Conservation (phyloP, 225 moss, liverwort and hornwort species). For the Physcomitrium patens region DNA sequence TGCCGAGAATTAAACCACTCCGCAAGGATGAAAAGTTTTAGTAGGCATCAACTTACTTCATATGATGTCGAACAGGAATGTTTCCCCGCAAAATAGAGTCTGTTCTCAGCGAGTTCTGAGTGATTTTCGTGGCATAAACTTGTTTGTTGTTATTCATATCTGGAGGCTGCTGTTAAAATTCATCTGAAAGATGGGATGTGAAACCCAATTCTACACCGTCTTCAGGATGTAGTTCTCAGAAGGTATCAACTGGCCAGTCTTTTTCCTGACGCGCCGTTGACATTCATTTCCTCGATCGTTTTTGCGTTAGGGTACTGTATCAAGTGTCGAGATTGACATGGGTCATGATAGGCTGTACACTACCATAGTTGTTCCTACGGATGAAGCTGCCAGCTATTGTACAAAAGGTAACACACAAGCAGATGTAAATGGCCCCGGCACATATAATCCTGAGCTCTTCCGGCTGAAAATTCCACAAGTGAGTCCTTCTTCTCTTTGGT, state of each 20-base stretch:
- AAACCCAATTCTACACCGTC: background rate
- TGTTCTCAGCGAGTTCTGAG: background rate
- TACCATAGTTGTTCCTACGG: slow-evolving; percentile 59
- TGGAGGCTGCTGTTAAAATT: background rate
- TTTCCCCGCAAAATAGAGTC: background rate
- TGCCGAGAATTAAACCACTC: background rate
- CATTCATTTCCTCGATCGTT: background rate
- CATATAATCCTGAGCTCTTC: slow-evolving; percentile 72
- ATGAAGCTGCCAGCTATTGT: slow-evolving; percentile 75
- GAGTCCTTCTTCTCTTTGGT: slow-evolving; percentile 2
- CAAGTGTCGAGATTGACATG: slow-evolving; percentile 71
- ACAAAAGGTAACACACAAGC: slow-evolving; percentile 60
- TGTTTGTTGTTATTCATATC: background rate
- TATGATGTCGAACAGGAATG: background rate
- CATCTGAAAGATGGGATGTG: background rate
- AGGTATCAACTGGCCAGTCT: background rate
- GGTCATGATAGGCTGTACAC: slow-evolving; percentile 68
- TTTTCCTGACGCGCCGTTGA: background rate
- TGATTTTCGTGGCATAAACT: background rate
- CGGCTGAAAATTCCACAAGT: slow-evolving; percentile 71
- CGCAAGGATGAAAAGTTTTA: background rate
- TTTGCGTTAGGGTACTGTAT: slow-evolving; percentile 59
- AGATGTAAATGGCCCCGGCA: slow-evolving; percentile 55
- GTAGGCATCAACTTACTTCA: background rate
- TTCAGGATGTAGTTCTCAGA: background rate